Percentiles rank a stretch among this genome's conserved stretches.
phyloP scores from a whole-genome alignment of 2,329 filamentous ascomycete genomes.

The Fusarium palustre region DNA sequence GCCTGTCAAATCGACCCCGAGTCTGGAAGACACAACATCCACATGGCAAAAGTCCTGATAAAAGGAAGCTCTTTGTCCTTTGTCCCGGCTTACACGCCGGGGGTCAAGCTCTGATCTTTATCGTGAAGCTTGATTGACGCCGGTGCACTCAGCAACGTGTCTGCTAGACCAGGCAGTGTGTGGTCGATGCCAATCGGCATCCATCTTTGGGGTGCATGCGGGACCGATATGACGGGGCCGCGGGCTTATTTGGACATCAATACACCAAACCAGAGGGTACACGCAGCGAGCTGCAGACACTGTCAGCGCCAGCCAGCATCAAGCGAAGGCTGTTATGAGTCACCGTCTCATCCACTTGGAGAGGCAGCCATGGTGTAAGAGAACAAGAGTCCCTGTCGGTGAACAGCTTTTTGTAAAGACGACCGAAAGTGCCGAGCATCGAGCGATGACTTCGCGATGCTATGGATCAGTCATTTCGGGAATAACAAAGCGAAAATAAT shows the following conservation, averaged over 20 bases:
- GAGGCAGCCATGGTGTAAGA: slow-evolving; percentile 10
- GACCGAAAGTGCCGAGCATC: slow-evolving; percentile 6
- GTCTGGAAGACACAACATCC: slow-evolving; percentile 24
- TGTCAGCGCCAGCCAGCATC: slow-evolving; percentile 38
- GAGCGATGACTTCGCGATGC: slow-evolving; percentile 15
- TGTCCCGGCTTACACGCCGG: slow-evolving; percentile 38
- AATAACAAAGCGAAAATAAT: slow-evolving; percentile 8
- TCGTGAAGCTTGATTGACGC: slow-evolving; percentile 34
- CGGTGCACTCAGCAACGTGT: slow-evolving; percentile 43
- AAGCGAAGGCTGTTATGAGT: slow-evolving; percentile 43
- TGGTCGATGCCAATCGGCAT: slow-evolving; percentile 47
- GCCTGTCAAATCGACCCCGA: slow-evolving; percentile 23
- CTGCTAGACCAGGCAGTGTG: slow-evolving; percentile 39
- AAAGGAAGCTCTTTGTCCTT: slow-evolving; percentile 29
- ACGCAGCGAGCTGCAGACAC: slow-evolving; percentile 36
- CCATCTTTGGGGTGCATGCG: slow-evolving; percentile 42
- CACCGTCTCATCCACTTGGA: slow-evolving; percentile 41
- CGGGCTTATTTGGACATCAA: slow-evolving; percentile 49
- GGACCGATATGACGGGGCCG: slow-evolving; percentile 47
- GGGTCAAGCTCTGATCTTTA: slow-evolving; percentile 23
- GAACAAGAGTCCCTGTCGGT: slow-evolving; percentile 8
- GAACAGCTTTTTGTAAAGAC: background rate
- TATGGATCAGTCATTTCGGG: slow-evolving; percentile 21
- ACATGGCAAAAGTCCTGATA: slow-evolving; percentile 26
- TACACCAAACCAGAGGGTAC: slow-evolving; percentile 46